Conservation (phyloP, 2,329 filamentous ascomycete genomes). For the Raffaelea ambrosiae region DNA sequence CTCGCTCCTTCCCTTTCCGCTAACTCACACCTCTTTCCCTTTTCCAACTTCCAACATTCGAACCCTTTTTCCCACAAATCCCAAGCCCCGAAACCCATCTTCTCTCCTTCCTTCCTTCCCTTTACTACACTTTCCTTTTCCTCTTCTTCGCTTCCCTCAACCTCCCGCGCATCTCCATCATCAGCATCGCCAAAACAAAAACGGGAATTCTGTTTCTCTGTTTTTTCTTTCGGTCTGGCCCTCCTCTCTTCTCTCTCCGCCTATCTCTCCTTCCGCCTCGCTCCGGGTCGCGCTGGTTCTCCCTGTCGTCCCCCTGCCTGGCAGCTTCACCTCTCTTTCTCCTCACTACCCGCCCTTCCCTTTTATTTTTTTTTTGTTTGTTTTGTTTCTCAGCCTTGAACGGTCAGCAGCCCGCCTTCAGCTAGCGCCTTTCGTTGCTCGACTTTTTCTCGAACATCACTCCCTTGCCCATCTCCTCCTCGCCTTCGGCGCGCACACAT, state of each 20-base stretch:
- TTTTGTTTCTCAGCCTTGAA: background rate
- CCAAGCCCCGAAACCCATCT: background rate
- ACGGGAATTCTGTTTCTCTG: no score
- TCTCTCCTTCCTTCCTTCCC: background rate
- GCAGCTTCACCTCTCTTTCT: background rate
- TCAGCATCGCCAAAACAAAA: no score
- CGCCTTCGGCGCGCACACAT: no score
- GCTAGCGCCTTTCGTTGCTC: no score
- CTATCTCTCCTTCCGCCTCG: no score
- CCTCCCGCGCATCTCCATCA: no score
- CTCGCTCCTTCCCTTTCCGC: background rate
- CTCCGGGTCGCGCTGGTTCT: no score
- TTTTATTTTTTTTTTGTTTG: background rate
- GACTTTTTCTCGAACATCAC: no score
- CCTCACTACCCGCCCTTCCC: background rate
- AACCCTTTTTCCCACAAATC: background rate
- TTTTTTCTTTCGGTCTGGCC: background rate
- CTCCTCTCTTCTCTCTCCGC: no score
- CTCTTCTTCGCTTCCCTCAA: background rate
- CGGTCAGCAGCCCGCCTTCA: background rate
- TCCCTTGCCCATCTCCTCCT: no score
- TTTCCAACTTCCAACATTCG: background rate
- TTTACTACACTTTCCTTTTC: background rate
- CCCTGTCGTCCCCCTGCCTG: no score
- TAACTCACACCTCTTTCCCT: background rate